Evolutionary conservation across 805 yeast species (phyloP), one percentile per base, ranked within the genome.

Genomic region (Ogataea ganodermae): DNA sequence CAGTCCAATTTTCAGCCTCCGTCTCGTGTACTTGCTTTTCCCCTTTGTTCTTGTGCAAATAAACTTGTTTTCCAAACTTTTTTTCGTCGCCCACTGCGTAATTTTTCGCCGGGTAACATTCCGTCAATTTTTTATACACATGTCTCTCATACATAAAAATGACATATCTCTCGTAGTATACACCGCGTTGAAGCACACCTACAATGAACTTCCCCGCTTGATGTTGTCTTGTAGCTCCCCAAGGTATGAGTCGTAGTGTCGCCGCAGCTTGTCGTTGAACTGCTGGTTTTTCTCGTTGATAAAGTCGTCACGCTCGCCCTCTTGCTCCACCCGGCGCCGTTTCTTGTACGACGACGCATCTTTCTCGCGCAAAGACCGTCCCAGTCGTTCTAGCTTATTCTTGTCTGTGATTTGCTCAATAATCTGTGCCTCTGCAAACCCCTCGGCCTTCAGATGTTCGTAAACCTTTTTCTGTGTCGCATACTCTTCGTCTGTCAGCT

Each of bases 211-310:
- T 4, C 62, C 63, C 20, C 62, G 52, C 18, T 55, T 42, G n/a
- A 58, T 52, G 28, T 53, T 50, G n/a, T 59, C 62, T 41, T 52
- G 52, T 23, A 57, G 42, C 3, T 57, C 58, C 17, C 46, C 36
- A 20, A 61, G 45, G 35, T 56, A 56, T 40, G 71, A 68, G 49
- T 74, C 76, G 55, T 80, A 82, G 51, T 80, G 80, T 26, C 90
- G 69, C 37, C 77, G 65, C 53, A 87, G 68, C 58, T 87, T 86
- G 60, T 76, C 78, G 66, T 86, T 87, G 66, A 86, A 87, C 55
- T 84, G 83, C 60, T 75, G 78, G 70, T 87, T 87, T 64, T 83
- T 83, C 53, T 83, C 89, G 60, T 84, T 86, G 60, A 87, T 79
- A 62, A 68, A 76, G 23, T 76, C 70, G 9, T 58, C 62, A 4